Evolutionary conservation across 768 basidiomycete genomes (phyloP).

Genomic region (Calocera viscosa): DNA sequence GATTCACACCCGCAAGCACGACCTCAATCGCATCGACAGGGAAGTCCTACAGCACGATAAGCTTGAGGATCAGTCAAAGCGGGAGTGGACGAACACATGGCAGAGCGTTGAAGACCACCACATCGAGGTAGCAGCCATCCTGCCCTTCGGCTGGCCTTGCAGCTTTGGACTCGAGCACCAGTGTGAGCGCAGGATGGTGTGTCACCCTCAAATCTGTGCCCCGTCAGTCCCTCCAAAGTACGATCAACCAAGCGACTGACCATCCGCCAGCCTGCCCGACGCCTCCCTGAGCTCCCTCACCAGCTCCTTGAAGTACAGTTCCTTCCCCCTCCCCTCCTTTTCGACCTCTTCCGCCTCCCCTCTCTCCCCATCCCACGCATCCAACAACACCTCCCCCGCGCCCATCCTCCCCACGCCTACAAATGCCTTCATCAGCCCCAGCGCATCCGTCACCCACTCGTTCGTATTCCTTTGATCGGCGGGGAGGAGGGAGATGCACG

Average conservation of each 20-base stretch:
- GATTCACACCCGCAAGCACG: constrained; percentile 43
- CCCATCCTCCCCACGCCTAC: constrained; percentile 40
- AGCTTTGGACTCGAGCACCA: constrained; percentile 34
- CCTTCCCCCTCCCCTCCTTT: constrained; percentile 13
- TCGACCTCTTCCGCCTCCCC: constrained; percentile 12
- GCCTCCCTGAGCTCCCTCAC: constrained; percentile 19
- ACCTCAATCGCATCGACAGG: constrained; percentile 50
- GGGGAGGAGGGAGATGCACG: constrained; percentile 28
- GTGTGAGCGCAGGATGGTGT: constrained; percentile 55
- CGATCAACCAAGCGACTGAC: constrained; percentile 14
- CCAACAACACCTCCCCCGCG: constrained; percentile 41
- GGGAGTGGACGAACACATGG: constrained; percentile 54
- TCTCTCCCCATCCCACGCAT: constrained; percentile 12
- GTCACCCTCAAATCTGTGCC: constrained; percentile 50
- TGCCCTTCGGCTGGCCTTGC: constrained; percentile 44
- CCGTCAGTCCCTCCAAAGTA: constrained; percentile 3
- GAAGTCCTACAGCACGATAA: constrained; percentile 36
- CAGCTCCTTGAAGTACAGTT: constrained; percentile 16
- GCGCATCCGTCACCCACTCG: constrained; percentile 69
- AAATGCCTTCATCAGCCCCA: constrained; percentile 63
- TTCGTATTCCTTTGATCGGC: constrained; percentile 40
- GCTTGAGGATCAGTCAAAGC: constrained; percentile 13
- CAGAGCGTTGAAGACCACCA: constrained; percentile 50
- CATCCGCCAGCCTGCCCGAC: constrained; percentile 20
- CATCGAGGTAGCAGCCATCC: constrained; percentile 53